phyloP scores from a whole-genome alignment of 768 basidiomycete species.

The Leccinum pellstonianum region DNA sequence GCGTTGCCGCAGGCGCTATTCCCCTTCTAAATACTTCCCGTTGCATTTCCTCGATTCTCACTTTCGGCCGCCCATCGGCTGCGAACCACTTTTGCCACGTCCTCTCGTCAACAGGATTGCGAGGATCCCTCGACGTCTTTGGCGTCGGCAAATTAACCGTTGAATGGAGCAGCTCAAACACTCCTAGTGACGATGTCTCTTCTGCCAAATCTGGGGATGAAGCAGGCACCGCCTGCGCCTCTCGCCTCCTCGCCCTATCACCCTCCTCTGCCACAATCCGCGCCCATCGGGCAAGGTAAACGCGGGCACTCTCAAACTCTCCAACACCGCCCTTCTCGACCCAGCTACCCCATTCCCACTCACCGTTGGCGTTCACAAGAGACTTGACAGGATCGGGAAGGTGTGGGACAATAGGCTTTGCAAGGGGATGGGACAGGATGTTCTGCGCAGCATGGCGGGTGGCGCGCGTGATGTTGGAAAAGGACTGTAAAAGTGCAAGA shows the following conservation, averaged over 20 bases:
- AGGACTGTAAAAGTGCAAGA: conserved; percentile 84
- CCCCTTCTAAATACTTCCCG: conserved; percentile 80
- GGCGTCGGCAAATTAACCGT: conserved; percentile 80
- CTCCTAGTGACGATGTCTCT: conserved; percentile 74
- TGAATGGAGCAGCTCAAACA: conserved; percentile 83
- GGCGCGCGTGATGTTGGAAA: conserved; percentile 90
- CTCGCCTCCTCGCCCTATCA: conserved; percentile 79
- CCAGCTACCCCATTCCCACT: conserved; percentile 93
- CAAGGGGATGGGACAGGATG: conserved; percentile 91
- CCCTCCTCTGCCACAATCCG: conserved; percentile 97
- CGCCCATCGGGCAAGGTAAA: conserved; percentile 97
- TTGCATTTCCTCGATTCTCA: conserved; percentile 67
- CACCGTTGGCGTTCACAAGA: conserved; percentile 86
- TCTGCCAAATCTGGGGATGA: conserved; percentile 49
- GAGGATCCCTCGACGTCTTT: conserved; percentile 77
- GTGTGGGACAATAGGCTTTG: conserved; percentile 94
- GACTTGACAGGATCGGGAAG: conserved; percentile 92
- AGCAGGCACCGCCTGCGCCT: conserved; percentile 67
- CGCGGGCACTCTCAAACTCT: conserved; percentile 93
- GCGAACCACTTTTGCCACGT: conserved; percentile 81
- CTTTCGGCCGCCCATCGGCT: conserved; percentile 62
- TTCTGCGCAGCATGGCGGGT: conserved; percentile 94
- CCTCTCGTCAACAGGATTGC: conserved; percentile 69
- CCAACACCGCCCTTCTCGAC: conserved; percentile 91
- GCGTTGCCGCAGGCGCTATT: conserved; percentile 46